Percentiles rank a stretch among this genome's conserved stretches.
Conservation (phyloP, 768 basidiomycete species). For the Suillus occidentalis region DNA sequence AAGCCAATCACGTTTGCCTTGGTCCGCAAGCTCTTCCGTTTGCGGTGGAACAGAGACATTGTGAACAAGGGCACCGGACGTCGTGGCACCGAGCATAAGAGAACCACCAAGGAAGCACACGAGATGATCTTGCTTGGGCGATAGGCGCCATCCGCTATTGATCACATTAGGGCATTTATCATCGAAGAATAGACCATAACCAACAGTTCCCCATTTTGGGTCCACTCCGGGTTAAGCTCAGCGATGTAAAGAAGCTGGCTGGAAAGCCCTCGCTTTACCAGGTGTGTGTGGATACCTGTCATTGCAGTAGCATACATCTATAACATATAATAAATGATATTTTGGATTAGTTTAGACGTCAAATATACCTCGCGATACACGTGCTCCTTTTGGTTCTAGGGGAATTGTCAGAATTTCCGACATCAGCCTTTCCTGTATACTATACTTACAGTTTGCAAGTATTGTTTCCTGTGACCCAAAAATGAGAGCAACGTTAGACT, state of each 20-base stretch:
- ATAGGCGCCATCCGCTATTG: conserved; percentile 61
- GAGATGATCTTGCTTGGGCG: conserved; percentile 92
- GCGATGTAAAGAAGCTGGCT: conserved; percentile 74
- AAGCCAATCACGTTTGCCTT: conserved; percentile 76
- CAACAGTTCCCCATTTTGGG: conserved; percentile 33
- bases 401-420: conserved; percentile 7
- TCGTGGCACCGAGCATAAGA: conserved; percentile 86
- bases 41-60: conserved; percentile 69
- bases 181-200: conserved; percentile 15
- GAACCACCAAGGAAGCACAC: conserved; percentile 95
- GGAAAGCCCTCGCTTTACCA: conserved; percentile 63
- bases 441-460: conserved; percentile 31
- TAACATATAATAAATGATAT: conserved; percentile 7
- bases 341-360: neutral
- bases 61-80: conserved; percentile 51
- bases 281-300: conserved; percentile 71
- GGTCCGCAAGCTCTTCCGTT: conserved; percentile 56
- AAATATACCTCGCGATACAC: conserved; percentile 71
- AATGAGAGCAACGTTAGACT: conserved; percentile 4
- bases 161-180: neutral
- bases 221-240: conserved; percentile 69
- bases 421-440: neutral
- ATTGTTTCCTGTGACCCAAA: conserved; percentile 27
- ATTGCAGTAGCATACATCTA: conserved; percentile 92
- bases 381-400: conserved; percentile 67